Evolutionary conservation across 2,329 filamentous ascomycete species (phyloP).

Genomic region (Myriosclerotinia duriaeana): DNA sequence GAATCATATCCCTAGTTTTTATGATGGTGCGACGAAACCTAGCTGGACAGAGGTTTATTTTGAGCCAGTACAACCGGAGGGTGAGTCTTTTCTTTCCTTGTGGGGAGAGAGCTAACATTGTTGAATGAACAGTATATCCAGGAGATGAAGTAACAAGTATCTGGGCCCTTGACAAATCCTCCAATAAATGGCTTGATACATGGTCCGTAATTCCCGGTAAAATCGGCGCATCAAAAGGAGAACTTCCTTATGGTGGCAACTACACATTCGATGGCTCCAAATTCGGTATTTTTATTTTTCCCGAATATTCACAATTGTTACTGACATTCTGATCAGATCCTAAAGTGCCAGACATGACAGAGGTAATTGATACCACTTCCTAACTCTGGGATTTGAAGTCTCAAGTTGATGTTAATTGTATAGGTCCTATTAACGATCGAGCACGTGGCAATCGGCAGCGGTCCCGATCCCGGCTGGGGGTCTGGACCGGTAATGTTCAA

Average conservation of each 20-base stretch:
- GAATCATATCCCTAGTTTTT: slow-evolving; percentile 20
- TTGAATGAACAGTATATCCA: slow-evolving; percentile 13
- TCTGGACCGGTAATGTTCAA: slow-evolving; percentile 20
- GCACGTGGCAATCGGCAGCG: not conserved
- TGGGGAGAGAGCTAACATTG: not conserved
- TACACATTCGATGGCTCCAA: slow-evolving; percentile 13
- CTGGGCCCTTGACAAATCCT: slow-evolving; percentile 1
- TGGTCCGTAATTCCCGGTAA: slow-evolving; percentile 14
- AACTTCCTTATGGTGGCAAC: slow-evolving; percentile 5
- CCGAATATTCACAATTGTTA: not conserved
- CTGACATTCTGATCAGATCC: not conserved
- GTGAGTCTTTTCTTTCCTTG: not conserved
- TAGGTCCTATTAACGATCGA: slow-evolving; percentile 9
- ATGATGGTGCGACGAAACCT: slow-evolving; percentile 13
- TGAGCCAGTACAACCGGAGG: not conserved
- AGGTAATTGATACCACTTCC: not conserved
- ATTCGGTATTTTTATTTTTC: not conserved
- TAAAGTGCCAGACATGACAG: slow-evolving; percentile 16
- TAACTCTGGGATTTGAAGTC: not conserved
- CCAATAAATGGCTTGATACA: slow-evolving; percentile 18
- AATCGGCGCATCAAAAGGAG: slow-evolving; percentile 9
- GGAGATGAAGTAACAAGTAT: slow-evolving; percentile 18
- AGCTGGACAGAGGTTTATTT: slow-evolving; percentile 15
- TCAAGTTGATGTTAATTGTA: not conserved
- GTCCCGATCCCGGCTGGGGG: slow-evolving; percentile 6